These are phyloP conservation scores for Tolypocladium nubicola DNA, from an alignment of 2,329 filamentous ascomycete species.

Conservation along the genomic window DNA sequence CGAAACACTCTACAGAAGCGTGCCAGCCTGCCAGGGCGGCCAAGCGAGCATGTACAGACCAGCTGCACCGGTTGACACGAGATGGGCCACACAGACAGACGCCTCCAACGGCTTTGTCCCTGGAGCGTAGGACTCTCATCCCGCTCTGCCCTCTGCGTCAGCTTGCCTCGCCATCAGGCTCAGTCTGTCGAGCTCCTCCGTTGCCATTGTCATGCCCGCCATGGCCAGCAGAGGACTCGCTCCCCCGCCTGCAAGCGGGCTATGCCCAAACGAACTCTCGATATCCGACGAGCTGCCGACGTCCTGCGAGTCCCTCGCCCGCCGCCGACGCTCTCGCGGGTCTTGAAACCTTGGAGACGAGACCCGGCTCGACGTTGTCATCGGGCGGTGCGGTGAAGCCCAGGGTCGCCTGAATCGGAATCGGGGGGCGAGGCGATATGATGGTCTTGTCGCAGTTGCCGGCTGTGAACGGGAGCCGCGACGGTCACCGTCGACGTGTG, in stretches of 20 bases:
- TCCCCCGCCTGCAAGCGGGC: conserved; percentile 9
- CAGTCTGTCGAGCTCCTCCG: conserved; percentile 20
- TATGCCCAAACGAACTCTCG: conserved; percentile 8
- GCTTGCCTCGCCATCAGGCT: conserved; percentile 13
- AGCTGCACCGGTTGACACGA: background rate
- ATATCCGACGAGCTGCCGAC: conserved; percentile 12
- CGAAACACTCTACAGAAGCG: background rate
- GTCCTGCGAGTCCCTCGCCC: conserved; percentile 17
- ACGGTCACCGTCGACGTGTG: conserved; percentile 4
- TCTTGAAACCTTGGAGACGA: conserved; percentile 8
- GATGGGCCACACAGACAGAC: background rate
- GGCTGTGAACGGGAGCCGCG: conserved; percentile 13
- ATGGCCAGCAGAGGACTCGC: conserved; percentile 14
- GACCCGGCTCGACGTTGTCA: conserved; percentile 5
- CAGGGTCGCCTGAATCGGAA: conserved; percentile 14
- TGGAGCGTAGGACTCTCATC: background rate
- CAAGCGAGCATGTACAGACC: background rate
- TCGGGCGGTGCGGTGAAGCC: conserved; percentile 11
- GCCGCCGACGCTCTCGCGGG: conserved; percentile 18
- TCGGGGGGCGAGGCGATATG: conserved; percentile 11
- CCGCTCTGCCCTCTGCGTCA: background rate
- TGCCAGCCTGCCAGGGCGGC: background rate
- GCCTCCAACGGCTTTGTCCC: background rate
- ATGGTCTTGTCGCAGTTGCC: conserved; percentile 11
- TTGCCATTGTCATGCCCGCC: conserved; percentile 17